Evolutionary conservation across 1,139 yeast genomes (phyloP), one percentile per base, ranked within the genome.

Genomic region (Trichomonascaceae sp.): DNA sequence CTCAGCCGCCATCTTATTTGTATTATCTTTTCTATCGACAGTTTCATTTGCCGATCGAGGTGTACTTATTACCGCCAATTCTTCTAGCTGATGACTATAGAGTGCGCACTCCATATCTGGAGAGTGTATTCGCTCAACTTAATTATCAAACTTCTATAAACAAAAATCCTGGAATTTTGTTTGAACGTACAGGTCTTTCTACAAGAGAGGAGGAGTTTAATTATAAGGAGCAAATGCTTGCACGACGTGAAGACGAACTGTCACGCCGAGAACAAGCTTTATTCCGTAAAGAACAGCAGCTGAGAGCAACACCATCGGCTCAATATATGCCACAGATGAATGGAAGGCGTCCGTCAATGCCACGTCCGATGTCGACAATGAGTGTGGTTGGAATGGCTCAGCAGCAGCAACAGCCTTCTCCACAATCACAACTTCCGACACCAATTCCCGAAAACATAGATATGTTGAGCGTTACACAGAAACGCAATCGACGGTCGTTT

Each of bases 91-190:
- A 89, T 70, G 96, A 89, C 67, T 80, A 81, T 65, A 84, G 87
- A 48, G 83, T 89, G 53, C 84, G 87, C 66, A 87, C 96, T 0
- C 96, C 97, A 2, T 90, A 90, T 67, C 76, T 90, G 69, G 97
- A 90, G 70, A 87, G 88, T 63, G 73, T 88, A 56, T 90, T 88
- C 67, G 89, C 96, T 2, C 80, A 85, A 56, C 74, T 87, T 76
- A 83, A 88, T 61, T 95, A 87, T 66, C 78, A 77, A 55, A 77
- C 76, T 54, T 80, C 77, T 59, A 68, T 83, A 50, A 85, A 83
- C 63, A 22, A 43, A 9, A 38, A 47, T 8, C 46, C 49, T 3
- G 32, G 49, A 30, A 18, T 44, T n/a, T 36, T 53, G 47, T 53
- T 53, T 27, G 52, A 52, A 41, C 39, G 55, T 9, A 46, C 47